These are phyloP conservation scores for Monascus ruber DNA, from an alignment of 2,329 filamentous ascomycete genomes.

Conservation along the genomic window DNA sequence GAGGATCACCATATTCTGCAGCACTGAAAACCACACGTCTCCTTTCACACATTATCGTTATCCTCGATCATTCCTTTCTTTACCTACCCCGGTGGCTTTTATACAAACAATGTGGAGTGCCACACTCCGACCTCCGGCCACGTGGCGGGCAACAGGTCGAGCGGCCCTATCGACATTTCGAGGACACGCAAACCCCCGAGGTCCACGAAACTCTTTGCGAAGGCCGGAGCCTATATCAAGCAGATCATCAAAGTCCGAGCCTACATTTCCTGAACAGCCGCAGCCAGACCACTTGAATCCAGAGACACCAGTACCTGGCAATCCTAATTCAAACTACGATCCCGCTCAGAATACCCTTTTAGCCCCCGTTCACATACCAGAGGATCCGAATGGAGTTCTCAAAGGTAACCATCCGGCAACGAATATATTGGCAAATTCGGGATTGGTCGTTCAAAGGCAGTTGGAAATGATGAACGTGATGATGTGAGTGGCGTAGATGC, in stretches of 20 bases:
- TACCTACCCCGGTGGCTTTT: no score
- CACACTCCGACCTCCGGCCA: constrained; percentile 11
- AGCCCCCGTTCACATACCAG: constrained; percentile 49
- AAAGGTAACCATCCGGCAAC: constrained; percentile 48
- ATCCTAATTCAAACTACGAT: constrained; percentile 31
- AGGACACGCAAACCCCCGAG: constrained; percentile 13
- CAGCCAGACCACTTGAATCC: constrained; percentile 2
- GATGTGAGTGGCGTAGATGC: constrained; percentile 25
- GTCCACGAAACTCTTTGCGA: constrained; percentile 20
- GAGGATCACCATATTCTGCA: no score
- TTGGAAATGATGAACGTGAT: constrained; percentile 57
- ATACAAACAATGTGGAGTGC: constrained; percentile 18
- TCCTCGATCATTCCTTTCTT: no score
- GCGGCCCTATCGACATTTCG: constrained; percentile 15
- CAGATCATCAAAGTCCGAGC: constrained; percentile 4
- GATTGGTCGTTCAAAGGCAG: constrained; percentile 51
- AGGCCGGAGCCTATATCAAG: constrained; percentile 4
- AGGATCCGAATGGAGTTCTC: constrained; percentile 49
- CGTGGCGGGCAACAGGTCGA: constrained; percentile 12
- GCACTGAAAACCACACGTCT: no score
- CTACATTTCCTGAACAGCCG: constrained; percentile 2
- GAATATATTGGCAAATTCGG: constrained; percentile 48
- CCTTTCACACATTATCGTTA: no score
- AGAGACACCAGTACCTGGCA: constrained; percentile 8
- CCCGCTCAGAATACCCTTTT: constrained; percentile 39